Conservation (phyloP, 768 basidiomycete species). For the Boletus barrowsii region DNA sequence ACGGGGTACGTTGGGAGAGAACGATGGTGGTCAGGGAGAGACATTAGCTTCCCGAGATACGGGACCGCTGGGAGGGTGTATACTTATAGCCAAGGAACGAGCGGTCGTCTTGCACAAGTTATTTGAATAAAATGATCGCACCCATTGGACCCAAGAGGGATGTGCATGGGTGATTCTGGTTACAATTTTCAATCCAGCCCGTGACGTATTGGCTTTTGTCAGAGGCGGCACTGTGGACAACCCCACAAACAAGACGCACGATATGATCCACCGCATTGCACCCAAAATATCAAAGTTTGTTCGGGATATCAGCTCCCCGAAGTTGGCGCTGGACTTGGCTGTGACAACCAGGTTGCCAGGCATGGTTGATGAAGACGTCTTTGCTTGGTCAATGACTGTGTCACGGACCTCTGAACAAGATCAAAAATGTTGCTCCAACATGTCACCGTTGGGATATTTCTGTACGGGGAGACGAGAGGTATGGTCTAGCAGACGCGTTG, state of each 20-base stretch:
- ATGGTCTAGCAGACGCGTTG: not conserved
- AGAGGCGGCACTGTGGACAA: not conserved
- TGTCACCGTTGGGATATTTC: not conserved
- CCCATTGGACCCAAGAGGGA: not conserved
- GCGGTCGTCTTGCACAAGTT: constrained; percentile 22
- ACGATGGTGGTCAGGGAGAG: constrained; percentile 12
- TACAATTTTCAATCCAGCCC: not conserved
- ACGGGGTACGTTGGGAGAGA: constrained; percentile 22
- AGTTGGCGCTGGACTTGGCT: not conserved
- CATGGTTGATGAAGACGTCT: not conserved
- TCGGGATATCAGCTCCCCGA: not conserved
- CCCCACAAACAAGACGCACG: not conserved
- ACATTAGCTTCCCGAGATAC: not conserved
- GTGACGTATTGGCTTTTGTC: not conserved
- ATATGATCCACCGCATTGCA: not conserved
- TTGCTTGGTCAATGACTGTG: not conserved
- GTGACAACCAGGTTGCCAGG: too few species aligned
- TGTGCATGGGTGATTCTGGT: not conserved
- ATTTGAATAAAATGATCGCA: constrained; percentile 14
- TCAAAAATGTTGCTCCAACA: not conserved
- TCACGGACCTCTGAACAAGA: not conserved
- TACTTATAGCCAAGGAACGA: constrained; percentile 19
- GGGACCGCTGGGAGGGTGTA: constrained; percentile 18
- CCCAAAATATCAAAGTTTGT: not conserved
- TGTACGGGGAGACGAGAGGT: not conserved